phyloP scores from a whole-genome alignment of 768 basidiomycete genomes.

The Calocera viscosa region DNA sequence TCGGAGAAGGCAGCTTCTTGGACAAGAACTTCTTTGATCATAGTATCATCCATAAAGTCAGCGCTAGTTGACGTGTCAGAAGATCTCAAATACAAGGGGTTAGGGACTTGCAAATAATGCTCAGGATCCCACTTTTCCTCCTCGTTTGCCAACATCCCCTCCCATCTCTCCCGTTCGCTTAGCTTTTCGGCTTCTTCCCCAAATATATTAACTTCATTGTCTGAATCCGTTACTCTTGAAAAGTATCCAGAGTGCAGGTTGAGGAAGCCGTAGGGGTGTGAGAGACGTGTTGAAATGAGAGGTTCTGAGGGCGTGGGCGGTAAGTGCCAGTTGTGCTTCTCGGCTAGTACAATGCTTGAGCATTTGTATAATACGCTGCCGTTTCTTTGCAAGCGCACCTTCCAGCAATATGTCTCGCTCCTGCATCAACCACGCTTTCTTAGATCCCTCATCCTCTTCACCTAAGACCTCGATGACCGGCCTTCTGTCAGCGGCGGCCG shows the following conservation, averaged over 20 bases:
- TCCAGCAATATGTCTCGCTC: conserved; percentile 41
- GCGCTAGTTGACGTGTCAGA: conserved; percentile 40
- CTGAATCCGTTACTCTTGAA: conserved; percentile 52
- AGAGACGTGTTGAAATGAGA: conserved; percentile 31
- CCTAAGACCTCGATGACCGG: conserved; percentile 15
- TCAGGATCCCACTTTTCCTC: conserved; percentile 73
- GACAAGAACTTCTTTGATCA: conserved; percentile 57
- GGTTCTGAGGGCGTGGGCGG: conserved; percentile 47
- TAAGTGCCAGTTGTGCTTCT: conserved; percentile 65
- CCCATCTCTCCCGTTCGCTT: conserved; percentile 38
- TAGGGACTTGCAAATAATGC: conserved; percentile 56
- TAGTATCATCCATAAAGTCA: conserved; percentile 64
- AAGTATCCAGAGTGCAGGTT: conserved; percentile 66
- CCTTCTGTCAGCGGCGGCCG: conserved; percentile 22
- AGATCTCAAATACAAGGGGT: conserved; percentile 9
- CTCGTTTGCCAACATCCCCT: conserved; percentile 46
- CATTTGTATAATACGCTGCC: not conserved
- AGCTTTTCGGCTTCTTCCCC: conserved; percentile 53
- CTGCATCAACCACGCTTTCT: conserved; percentile 40
- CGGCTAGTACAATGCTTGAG: conserved; percentile 35
- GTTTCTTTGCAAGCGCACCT: conserved; percentile 42
- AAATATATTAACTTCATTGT: conserved; percentile 74
- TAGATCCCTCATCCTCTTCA: conserved; percentile 33
- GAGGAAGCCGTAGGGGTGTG: conserved; percentile 62
- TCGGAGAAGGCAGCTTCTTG: conserved; percentile 26